Evolutionary conservation across 148 eudicot genomes (phyloP).

Genomic region (Dianthus caryophyllus): DNA sequence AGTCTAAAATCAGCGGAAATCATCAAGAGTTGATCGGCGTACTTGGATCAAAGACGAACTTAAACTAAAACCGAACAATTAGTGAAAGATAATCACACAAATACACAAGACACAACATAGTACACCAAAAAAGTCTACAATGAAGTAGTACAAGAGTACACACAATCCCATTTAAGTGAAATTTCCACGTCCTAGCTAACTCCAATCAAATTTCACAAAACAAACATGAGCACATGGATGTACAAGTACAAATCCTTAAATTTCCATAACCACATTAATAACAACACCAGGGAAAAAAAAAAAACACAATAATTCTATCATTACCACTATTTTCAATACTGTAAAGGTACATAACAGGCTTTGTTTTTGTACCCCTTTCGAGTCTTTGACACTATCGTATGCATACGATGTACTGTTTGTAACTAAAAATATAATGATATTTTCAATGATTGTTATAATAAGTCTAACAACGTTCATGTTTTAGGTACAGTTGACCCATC

Average conservation of each 20-base stretch:
- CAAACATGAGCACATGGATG: slow-evolving; percentile 26
- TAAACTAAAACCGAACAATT: too few species aligned
- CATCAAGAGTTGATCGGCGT: too few species aligned
- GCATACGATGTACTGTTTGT: too few species aligned
- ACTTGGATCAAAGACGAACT: too few species aligned
- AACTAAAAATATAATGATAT: too few species aligned
- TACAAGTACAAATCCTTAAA: slow-evolving; percentile 16
- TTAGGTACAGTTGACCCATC: too few species aligned
- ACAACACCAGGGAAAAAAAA: background rate
- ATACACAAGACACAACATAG: too few species aligned
- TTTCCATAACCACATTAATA: slow-evolving; percentile 17
- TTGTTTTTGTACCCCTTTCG: slow-evolving; percentile 25
- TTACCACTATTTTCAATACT: slow-evolving; percentile 28
- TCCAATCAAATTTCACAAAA: slow-evolving; percentile 9
- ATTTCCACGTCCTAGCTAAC: slow-evolving; percentile 20
- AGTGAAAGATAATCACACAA: too few species aligned
- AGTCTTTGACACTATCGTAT: too few species aligned
- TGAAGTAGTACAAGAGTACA: background rate
- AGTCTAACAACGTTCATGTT: too few species aligned
- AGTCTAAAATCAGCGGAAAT: too few species aligned
- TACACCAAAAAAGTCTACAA: background rate
- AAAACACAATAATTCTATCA: slow-evolving; percentile 8
- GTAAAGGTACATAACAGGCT: slow-evolving; percentile 29
- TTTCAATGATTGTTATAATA: too few species aligned
- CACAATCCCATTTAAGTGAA: slow-evolving; percentile 8